Percentiles rank a stretch among this genome's conserved stretches.
phyloP scores from a whole-genome alignment of 2,329 filamentous ascomycete species.

The Xylaria sp. region DNA sequence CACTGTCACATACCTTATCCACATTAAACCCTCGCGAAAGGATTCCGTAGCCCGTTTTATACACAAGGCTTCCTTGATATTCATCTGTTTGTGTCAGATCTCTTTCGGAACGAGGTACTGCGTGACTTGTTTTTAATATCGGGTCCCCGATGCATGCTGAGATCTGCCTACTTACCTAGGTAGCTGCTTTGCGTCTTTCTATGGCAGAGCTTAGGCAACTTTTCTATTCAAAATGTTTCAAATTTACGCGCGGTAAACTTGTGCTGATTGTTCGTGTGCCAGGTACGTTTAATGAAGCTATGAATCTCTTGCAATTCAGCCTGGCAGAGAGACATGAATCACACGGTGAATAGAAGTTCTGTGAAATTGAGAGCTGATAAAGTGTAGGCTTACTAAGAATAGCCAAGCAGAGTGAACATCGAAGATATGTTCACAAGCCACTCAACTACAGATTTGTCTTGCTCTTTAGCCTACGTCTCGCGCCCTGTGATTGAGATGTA shows the following conservation, averaged over 20 bases:
- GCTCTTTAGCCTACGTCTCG: background rate
- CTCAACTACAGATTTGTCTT: background rate
- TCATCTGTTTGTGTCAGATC: background rate
- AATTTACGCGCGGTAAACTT: constrained; percentile 2
- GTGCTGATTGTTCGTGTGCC: background rate
- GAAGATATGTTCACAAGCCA: background rate
- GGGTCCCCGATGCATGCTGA: background rate
- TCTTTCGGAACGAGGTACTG: background rate
- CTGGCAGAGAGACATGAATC: background rate
- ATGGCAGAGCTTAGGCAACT: background rate
- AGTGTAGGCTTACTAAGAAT: background rate
- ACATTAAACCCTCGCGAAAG: background rate
- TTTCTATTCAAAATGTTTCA: background rate
- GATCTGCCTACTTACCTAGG: too few species aligned
- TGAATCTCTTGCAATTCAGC: background rate
- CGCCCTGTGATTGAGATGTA: background rate
- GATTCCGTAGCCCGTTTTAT: background rate
- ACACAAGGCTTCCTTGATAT: background rate
- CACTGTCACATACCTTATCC: too few species aligned
- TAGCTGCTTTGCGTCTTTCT: too few species aligned
- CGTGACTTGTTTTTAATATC: constrained; percentile 9
- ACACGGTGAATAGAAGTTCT: background rate
- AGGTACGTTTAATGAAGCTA: background rate
- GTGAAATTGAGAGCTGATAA: background rate
- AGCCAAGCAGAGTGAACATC: background rate